These are phyloP conservation scores for Aspergillus spinulosporus DNA, from an alignment of 2,329 filamentous ascomycete species.

Conservation along the genomic window DNA sequence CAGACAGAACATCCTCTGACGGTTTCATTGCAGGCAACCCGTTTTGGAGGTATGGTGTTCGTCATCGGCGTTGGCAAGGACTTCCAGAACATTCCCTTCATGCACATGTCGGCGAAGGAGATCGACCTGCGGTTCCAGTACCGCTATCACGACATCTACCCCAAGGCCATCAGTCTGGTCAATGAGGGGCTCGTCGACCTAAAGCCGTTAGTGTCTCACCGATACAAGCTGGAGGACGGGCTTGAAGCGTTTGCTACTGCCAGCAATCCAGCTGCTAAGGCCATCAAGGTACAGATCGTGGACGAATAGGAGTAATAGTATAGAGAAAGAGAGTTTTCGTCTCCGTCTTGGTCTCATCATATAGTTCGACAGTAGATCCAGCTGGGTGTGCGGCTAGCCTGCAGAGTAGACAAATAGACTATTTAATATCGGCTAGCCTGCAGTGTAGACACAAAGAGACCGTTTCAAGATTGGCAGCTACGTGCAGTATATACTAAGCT, in stretches of 20 bases:
- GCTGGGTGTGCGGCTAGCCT: no score
- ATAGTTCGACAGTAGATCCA: no score
- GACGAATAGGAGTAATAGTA: conserved; percentile 12
- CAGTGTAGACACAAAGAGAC: no score
- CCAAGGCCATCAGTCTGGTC: conserved; percentile 27
- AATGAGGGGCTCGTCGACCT: conserved; percentile 40
- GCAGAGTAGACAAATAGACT: no score
- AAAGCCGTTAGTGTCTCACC: conserved; percentile 43
- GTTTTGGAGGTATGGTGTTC: conserved; percentile 22
- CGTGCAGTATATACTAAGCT: no score
- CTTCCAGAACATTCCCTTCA: conserved; percentile 25
- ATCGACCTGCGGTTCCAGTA: conserved; percentile 24
- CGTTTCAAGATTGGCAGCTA: no score
- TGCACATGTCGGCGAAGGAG: conserved; percentile 24
- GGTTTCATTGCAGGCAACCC: conserved; percentile 17
- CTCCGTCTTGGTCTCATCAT: no score
- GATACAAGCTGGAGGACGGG: conserved; percentile 39
- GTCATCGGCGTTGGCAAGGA: conserved; percentile 25
- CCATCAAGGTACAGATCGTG: conserved; percentile 35
- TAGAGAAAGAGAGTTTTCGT: no score
- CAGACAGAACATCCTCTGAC: not conserved
- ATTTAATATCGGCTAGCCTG: no score
- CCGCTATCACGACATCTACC: conserved; percentile 25
- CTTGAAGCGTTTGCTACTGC: conserved; percentile 40
- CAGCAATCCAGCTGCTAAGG: conserved; percentile 36